These are phyloP conservation scores for Cryptococcus sp. DNA, from an alignment of 1,284 basidiomycete genomes.

Conservation along the genomic window DNA sequence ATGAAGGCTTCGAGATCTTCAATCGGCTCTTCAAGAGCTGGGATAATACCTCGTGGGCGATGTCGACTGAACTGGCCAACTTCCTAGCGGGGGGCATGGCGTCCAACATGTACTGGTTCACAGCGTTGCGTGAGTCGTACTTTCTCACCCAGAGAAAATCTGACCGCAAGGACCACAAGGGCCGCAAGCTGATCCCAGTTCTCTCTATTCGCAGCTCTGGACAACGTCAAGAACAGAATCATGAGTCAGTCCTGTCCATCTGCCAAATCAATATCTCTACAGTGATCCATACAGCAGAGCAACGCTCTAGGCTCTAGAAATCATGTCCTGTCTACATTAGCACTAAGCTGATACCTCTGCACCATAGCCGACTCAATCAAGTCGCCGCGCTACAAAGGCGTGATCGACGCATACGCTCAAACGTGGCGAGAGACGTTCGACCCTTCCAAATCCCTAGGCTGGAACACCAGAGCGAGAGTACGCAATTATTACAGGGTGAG, in stretches of 20 bases:
- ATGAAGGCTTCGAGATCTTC: conserved; percentile 51
- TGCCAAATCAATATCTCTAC: no score
- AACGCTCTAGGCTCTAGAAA: background rate
- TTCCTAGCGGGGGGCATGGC: conserved; percentile 53
- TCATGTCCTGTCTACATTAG: background rate
- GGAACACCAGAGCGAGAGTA: conserved; percentile 42
- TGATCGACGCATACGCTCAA: conserved; percentile 43
- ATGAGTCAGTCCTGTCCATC: conserved; percentile 35
- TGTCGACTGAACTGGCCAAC: conserved; percentile 45
- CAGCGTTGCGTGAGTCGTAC: conserved; percentile 43
- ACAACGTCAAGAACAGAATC: conserved; percentile 53
- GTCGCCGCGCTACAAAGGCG: conserved; percentile 43
- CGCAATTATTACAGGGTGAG: conserved; percentile 51
- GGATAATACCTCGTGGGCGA: conserved; percentile 49
- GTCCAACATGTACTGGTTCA: conserved; percentile 51
- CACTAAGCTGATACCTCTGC: background rate
- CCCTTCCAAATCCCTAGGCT: conserved; percentile 26
- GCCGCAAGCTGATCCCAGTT: no score
- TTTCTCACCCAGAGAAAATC: background rate
- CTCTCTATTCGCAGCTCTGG: conserved; percentile 30
- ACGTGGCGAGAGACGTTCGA: conserved; percentile 45
- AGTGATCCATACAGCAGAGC: background rate
- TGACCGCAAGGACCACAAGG: no score
- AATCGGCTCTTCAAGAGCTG: conserved; percentile 49
- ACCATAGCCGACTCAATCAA: conserved; percentile 43